phyloP scores from a whole-genome alignment of 495 filamentous ascomycete genomes.

The Aspergillus cristatus region DNA sequence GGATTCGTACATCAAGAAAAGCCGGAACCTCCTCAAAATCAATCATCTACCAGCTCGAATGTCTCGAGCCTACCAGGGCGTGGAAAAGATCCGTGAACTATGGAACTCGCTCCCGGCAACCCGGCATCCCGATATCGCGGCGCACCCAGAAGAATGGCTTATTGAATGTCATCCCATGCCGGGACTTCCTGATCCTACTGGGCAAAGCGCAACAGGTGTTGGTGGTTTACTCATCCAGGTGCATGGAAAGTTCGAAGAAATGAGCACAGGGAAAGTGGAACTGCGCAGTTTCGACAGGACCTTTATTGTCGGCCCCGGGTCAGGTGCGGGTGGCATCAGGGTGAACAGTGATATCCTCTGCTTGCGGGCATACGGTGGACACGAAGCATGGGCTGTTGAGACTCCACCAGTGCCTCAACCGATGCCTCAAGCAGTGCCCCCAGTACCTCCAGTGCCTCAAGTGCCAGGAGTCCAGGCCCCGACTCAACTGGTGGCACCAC shows the following conservation, averaged over 20 bases:
- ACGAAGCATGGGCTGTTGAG: conserved; percentile 48
- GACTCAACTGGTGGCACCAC: conserved; percentile 8
- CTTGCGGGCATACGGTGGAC: conserved; percentile 56
- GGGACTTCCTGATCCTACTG: conserved; percentile 60
- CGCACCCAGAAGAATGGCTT: conserved; percentile 58
- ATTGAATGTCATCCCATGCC: conserved; percentile 75
- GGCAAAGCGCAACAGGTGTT: conserved; percentile 53
- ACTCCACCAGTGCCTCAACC: conserved; percentile 22
- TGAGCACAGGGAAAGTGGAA: conserved; percentile 43
- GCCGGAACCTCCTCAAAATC: conserved; percentile 70
- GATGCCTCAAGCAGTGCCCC: conserved; percentile 5
- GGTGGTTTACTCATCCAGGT: conserved; percentile 72
- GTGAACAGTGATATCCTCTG: conserved; percentile 75
- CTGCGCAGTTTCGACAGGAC: conserved; percentile 76
- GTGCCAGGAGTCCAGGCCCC: conserved; percentile 1
- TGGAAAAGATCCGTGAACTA: conserved; percentile 52
- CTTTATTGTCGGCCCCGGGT: conserved; percentile 73
- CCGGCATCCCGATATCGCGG: conserved; percentile 58
- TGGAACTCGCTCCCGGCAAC: conserved; percentile 67
- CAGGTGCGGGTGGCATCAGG: conserved; percentile 50
- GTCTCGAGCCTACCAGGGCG: conserved; percentile 56
- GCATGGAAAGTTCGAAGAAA: conserved; percentile 77
- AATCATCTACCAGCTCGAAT: conserved; percentile 47
- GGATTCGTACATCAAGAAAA: conserved; percentile 69
- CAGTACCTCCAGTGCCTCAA: conserved; percentile 5